Percentiles rank a stretch among this genome's conserved stretches.
Conservation (phyloP, 768 basidiomycete genomes). For the Lactarius evosmus region DNA sequence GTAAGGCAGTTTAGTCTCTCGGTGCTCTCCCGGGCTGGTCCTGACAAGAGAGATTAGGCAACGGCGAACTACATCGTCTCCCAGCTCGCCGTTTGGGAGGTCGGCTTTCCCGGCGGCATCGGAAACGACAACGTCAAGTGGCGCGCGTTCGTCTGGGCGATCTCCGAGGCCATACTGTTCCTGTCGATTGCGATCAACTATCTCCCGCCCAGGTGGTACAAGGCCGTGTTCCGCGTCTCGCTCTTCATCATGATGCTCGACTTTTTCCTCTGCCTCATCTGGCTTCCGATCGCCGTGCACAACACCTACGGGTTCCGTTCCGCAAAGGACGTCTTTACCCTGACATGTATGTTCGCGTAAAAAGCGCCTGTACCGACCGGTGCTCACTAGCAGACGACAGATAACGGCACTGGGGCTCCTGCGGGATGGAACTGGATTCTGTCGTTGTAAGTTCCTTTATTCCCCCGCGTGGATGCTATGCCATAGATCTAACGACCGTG, state of each 20-base stretch:
- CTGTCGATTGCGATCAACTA: constrained; percentile 81
- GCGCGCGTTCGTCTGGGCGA: constrained; percentile 80
- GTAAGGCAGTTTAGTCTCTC: constrained; percentile 38
- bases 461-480: constrained; percentile 11
- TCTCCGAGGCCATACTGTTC: constrained; percentile 71
- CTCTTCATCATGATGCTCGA: constrained; percentile 76
- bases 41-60: constrained; percentile 44
- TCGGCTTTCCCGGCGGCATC: constrained; percentile 80
- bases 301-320: constrained; percentile 86
- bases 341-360: constrained; percentile 53
- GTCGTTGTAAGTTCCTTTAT: constrained; percentile 56
- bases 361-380: background rate
- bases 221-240: constrained; percentile 72
- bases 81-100: constrained; percentile 72
- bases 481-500: background rate
- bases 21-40: no score
- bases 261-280: constrained; percentile 83
- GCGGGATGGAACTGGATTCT: constrained; percentile 91
- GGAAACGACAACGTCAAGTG: constrained; percentile 72
- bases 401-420: constrained; percentile 86
- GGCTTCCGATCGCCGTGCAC: constrained; percentile 89
- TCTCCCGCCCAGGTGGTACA: constrained; percentile 73
- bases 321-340: constrained; percentile 79
- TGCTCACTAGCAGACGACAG: constrained; percentile 38
- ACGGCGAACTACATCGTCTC: constrained; percentile 90